Evolutionary conservation across 2,329 filamentous ascomycete species (phyloP).

Genomic region (Sporothrix pallida): DNA sequence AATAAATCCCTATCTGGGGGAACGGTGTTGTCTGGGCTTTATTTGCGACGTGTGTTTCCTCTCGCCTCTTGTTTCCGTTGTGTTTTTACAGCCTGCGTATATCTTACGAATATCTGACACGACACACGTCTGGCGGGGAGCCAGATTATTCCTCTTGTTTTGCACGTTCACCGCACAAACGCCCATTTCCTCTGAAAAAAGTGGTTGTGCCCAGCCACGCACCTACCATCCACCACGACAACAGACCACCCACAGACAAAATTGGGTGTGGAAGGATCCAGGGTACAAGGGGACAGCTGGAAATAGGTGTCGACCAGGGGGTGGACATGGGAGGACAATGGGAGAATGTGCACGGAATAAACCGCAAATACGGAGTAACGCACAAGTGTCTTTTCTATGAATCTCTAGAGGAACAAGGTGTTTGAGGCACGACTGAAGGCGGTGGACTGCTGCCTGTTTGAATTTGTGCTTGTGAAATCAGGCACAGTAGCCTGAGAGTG

Average conservation of each 20-base stretch:
- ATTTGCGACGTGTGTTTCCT: conserved; percentile 1
- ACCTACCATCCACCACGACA: conserved; percentile 5
- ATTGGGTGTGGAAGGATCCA: conserved; percentile 20
- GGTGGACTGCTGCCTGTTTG: too few relatives aligned
- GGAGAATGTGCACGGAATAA: background rate
- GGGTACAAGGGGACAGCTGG: conserved; percentile 12
- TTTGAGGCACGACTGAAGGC: background rate
- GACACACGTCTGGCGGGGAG: conserved; percentile 13
- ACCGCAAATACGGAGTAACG: conserved; percentile 26
- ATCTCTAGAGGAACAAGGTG: background rate
- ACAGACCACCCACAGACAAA: conserved; percentile 14
- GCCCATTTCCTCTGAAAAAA: background rate
- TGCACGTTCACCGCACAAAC: background rate
- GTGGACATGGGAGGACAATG: background rate
- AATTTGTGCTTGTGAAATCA: background rate
- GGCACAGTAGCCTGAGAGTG: background rate
- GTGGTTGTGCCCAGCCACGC: background rate
- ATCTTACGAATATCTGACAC: conserved; percentile 27
- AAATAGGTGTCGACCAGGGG: background rate
- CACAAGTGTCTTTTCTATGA: background rate
- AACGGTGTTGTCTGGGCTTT: background rate
- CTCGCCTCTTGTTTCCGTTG: background rate
- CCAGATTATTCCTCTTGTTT: background rate
- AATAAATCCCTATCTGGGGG: background rate
- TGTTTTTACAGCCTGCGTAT: conserved; percentile 15